A percentile compares a stretch with the other conserved stretches of the same genome.
Conservation (phyloP, 2,329 filamentous ascomycete genomes). For the Arthrobotrys conoides region DNA sequence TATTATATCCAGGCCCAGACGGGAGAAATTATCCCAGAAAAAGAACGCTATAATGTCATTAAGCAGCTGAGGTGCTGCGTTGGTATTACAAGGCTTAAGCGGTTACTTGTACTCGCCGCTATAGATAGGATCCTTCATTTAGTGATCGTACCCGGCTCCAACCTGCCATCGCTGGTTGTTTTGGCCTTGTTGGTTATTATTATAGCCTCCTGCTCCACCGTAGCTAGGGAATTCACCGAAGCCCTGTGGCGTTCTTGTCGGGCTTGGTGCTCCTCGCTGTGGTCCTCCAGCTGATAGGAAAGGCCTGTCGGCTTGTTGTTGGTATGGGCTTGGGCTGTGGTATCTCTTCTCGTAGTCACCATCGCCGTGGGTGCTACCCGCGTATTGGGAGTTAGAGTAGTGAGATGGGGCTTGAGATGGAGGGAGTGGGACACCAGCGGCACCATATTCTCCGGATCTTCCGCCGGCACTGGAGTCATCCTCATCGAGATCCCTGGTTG, state of each 20-base stretch:
- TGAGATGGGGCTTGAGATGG: conserved; percentile 64
- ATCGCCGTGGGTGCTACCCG: conserved; percentile 48
- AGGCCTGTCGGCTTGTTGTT: conserved; percentile 66
- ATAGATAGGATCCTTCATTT: conserved; percentile 57
- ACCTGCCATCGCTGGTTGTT: conserved; percentile 70
- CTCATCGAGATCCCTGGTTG: conserved; percentile 77
- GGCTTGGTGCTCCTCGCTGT: conserved; percentile 66
- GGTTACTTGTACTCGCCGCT: conserved; percentile 22
- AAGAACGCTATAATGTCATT: conserved; percentile 59
- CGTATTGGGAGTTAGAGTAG: conserved; percentile 55
- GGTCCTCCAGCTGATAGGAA: conserved; percentile 66
- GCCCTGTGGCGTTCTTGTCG: conserved; percentile 54
- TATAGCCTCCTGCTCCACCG: conserved; percentile 64
- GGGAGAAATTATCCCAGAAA: conserved; percentile 32
- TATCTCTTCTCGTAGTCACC: conserved; percentile 59
- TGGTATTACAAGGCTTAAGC: conserved; percentile 37
- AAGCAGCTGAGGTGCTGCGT: conserved; percentile 36
- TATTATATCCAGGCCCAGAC: conserved; percentile 34
- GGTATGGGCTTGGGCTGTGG: conserved; percentile 57
- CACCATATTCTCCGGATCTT: conserved; percentile 66
- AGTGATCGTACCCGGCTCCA: conserved; percentile 73
- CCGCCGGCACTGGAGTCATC: conserved; percentile 78
- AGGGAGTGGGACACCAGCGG: conserved; percentile 65
- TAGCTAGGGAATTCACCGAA: conserved; percentile 64
- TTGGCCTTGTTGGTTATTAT: conserved; percentile 66